Evolutionary conservation across 768 basidiomycete genomes (phyloP).

Genomic region (Lactarius pseudohatsudake): DNA sequence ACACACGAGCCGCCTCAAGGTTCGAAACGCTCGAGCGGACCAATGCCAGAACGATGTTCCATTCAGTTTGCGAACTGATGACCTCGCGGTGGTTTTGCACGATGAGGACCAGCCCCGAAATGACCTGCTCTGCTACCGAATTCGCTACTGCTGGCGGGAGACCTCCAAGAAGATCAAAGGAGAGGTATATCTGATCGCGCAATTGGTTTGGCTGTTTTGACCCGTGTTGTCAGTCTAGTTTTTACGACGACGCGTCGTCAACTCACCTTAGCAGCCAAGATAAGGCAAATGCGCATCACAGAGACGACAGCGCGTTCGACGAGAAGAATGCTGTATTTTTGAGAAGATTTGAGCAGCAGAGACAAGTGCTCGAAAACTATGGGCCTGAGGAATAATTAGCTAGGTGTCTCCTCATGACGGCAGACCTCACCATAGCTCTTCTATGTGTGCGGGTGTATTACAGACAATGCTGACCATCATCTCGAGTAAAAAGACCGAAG

Average conservation of each 20-base stretch:
- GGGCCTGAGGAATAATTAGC: conserved; percentile 57
- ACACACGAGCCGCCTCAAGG: conserved; percentile 80
- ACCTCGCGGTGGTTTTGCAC: conserved; percentile 74
- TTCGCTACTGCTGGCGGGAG: conserved; percentile 74
- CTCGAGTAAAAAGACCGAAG: conserved; percentile 91
- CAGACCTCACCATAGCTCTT: conserved; percentile 77
- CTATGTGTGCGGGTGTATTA: conserved; percentile 73
- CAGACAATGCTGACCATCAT: conserved; percentile 89
- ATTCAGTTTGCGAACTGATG: conserved; percentile 89
- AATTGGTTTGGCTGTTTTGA: conserved; percentile 57
- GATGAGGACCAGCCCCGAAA: conserved; percentile 76
- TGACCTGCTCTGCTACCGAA: conserved; percentile 89
- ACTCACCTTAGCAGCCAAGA: conserved; percentile 76
- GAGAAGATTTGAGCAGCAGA: conserved; percentile 69
- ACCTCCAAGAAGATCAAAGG: conserved; percentile 85
- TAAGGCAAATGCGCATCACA: conserved; percentile 77
- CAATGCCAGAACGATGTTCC: conserved; percentile 89
- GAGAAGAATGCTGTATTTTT: conserved; percentile 83
- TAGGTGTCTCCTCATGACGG: not conserved
- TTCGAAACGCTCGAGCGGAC: conserved; percentile 83
- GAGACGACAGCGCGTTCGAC: conserved; percentile 94
- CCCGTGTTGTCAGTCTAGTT: not conserved
- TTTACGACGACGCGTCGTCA: not conserved
- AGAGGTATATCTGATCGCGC: conserved; percentile 92
- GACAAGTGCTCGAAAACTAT: conserved; percentile 93